Base-by-base conservation (phyloP, 2,329 filamentous ascomycete species). In the Cryphonectria naterciae region DNA sequence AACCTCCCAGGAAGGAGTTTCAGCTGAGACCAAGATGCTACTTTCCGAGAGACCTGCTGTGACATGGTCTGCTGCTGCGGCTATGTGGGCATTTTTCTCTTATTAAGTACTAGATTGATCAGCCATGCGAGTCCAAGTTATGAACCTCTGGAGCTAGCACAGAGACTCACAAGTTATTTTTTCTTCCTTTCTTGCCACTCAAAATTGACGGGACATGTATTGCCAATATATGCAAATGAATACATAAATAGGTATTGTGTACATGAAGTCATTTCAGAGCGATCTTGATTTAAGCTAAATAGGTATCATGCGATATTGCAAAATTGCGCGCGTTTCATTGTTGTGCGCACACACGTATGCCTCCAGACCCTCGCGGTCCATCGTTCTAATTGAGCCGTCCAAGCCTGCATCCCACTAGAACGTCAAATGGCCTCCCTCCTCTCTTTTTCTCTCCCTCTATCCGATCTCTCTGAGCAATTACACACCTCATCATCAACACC, bases 221-320 rank as follows among this genome's bases (percentile, higher is more conserved):
- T 46, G 43, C 43, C 43, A 46, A 46, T 46, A 7, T 32, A 39
- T 22, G 19, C 22, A 32, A 5, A 56, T 19, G 5, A 32, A 25
- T 25, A 17, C 19, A 2, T 56, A 7, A 10, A 2, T 32, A 13
- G 10, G 10, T 56, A 13, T 17, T 4, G 32, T 32, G 32, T 32
- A 32, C 4, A 4, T 32, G 4, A 2, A 32, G 17, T 56, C 52
- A 56, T 32, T 5, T 32, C 4, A 32, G 6, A 61, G 2, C 32
- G 11, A 61, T 6, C 32, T n/a, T 61, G 6, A n/a, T 39, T 35
- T 13, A 22, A 39, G 35, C 58, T 39, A 37, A 39, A 61, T n/a
- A 39, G 58, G 58, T 61, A 61, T 61, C 58, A 61, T 39, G 58
- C 58, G 17, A 39, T 61, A 19, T n/a, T 37, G 32, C 19, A 61